These are phyloP conservation scores for Aquilaria sinensis DNA, from an alignment of 345 rosid species.

Conservation along the genomic window DNA sequence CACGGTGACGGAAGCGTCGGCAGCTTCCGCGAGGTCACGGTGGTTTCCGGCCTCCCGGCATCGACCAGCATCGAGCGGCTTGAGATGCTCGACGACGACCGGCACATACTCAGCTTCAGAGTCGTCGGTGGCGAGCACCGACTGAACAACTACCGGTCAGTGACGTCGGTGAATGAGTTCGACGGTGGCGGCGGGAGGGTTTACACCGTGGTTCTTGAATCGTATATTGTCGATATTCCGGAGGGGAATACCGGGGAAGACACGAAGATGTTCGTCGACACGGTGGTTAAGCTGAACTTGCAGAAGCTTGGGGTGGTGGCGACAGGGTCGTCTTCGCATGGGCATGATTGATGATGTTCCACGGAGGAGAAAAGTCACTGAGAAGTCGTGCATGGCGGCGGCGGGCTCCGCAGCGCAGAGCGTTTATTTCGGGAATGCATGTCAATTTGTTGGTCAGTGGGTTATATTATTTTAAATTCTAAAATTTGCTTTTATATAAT, in stretches of 20 bases:
- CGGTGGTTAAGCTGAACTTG: slow-evolving; percentile 88
- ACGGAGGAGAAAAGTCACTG: too few species aligned
- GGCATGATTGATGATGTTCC: slow-evolving; percentile 20
- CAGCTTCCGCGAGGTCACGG: slow-evolving; percentile 64
- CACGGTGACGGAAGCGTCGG: slow-evolving; percentile 53
- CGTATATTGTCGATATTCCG: slow-evolving; percentile 78
- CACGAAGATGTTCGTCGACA: slow-evolving; percentile 82
- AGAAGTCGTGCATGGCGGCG: too few species aligned
- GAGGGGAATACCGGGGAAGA: slow-evolving; percentile 71
- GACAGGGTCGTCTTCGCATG: slow-evolving; percentile 33
- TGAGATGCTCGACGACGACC: slow-evolving; percentile 66
- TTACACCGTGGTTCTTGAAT: slow-evolving; percentile 70
- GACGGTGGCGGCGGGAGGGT: slow-evolving; percentile 19
- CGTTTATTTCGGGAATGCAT: not conserved
- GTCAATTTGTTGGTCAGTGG: not conserved
- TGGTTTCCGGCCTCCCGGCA: slow-evolving; percentile 80
- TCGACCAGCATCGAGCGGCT: slow-evolving; percentile 87
- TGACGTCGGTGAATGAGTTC: slow-evolving; percentile 77
- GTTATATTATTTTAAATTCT: not conserved
- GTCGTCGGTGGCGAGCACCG: slow-evolving; percentile 88
- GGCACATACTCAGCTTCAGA: slow-evolving; percentile 62
- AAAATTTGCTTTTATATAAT: too few species aligned
- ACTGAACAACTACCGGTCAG: slow-evolving; percentile 63
- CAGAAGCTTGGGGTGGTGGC: slow-evolving; percentile 74
- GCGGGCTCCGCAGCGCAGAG: too few species aligned